Evolutionary conservation across 164 flowering plant genomes (phyloP), one percentile per base, ranked within the genome.

Genomic region (Vitis rotundifolia): DNA sequence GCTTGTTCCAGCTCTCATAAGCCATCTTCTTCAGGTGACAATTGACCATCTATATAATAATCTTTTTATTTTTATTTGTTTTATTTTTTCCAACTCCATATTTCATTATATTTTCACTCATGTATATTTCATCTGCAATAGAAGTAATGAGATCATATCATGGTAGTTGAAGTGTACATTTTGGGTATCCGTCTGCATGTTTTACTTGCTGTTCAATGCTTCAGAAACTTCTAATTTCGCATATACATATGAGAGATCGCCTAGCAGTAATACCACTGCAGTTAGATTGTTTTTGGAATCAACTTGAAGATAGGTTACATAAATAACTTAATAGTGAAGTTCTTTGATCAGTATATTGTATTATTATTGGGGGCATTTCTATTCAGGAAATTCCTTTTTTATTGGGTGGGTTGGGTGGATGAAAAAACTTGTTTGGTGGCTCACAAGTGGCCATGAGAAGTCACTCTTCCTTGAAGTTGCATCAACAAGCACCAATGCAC

Each of bases 1-100:
- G 75, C 76, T 69, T 18, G 63, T 61, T 80, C 76, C 78, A 76
- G 82, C 77, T 74, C 70, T 75, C 65, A 58, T 68, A 53, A 62
- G 69, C 69, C 14, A 29, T 28, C 7, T 11, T 56, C 15, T 60
- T 52, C 69, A 26, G 53, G 57, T 59, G 28, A 53, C 19, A 29
- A 2, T 7, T 4, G 49, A 29, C 16, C 15, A n/a, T 61, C 16
- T 31, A 5, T 49, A 2, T 64, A 11, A 4, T 48, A 19, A 3
- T 48, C 13, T 47, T 37, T 22, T 10, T 28, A 26, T 12, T 53
- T 19, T 26, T 22, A 11, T 19, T 49, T 22, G 4, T 49, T 11
- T 52, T 28, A 5, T 64, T 50, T 13, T 50, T 49, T 49, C 52
- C 65, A 44, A 16, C 15, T 47, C 11, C 18, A 8, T 31, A n/a